Evolutionary conservation across 208 protist species (phyloP).

Genomic region (Phytomonas francai): DNA sequence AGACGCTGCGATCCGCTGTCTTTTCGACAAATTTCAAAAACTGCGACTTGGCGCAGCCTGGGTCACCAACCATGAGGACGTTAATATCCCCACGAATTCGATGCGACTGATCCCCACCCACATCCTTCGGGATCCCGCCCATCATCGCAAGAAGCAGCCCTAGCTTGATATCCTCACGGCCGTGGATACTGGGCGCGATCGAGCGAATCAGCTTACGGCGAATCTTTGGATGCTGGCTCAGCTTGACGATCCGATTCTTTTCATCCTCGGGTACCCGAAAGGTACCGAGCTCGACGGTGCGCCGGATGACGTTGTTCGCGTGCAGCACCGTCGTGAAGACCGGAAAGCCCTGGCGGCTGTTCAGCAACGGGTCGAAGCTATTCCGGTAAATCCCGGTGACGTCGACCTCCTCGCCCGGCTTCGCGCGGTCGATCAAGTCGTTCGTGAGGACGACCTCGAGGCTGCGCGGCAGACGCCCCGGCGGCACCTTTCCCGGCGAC

Average conservation of each 20-base stretch:
- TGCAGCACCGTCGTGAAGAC: slow-evolving; percentile 98
- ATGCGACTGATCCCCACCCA: slow-evolving; percentile 91
- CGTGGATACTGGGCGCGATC: slow-evolving; percentile 99
- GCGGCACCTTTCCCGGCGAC: slow-evolving; percentile 96
- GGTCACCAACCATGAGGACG: slow-evolving; percentile 99
- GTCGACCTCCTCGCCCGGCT: slow-evolving; percentile 96
- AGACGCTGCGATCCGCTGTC: slow-evolving; percentile 96
- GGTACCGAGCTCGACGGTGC: slow-evolving; percentile 77
- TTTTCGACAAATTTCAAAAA: slow-evolving; percentile 99
- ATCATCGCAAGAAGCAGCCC: slow-evolving; percentile 97
- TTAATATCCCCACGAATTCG: slow-evolving; percentile 99
- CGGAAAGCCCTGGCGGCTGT: slow-evolving; percentile 97
- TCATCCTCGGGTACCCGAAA: slow-evolving; percentile 90
- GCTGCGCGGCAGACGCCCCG: slow-evolving; percentile 96
- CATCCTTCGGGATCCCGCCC: slow-evolving; percentile 93
- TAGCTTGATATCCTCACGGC: slow-evolving; percentile 98
- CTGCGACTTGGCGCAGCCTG: slow-evolving; percentile 95
- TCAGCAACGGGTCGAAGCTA: slow-evolving; percentile 97
- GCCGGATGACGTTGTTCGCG: slow-evolving; percentile 94
- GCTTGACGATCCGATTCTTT: slow-evolving; percentile 71
- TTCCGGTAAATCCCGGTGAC: slow-evolving; percentile 98
- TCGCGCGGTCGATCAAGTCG: slow-evolving; percentile 97
- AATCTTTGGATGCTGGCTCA: slow-evolving; percentile 87
- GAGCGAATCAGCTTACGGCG: slow-evolving; percentile 91
- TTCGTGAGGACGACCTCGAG: slow-evolving; percentile 97